Conservation (phyloP, 805 yeast genomes). For the Spathaspora boniae region DNA sequence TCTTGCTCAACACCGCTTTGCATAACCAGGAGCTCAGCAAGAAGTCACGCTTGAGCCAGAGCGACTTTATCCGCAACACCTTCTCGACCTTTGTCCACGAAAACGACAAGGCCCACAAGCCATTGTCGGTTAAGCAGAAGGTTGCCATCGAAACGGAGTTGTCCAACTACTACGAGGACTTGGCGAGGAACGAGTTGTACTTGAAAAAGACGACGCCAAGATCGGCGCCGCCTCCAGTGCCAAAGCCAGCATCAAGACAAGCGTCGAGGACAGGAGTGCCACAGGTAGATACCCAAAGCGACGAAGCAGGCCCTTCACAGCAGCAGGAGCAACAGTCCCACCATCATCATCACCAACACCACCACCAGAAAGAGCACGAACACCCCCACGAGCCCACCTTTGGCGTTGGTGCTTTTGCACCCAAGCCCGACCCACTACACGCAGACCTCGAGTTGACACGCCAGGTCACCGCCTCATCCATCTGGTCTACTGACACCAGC, state of each 20-base stretch:
- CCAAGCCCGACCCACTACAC: too few relatives aligned
- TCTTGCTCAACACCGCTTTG: constrained; percentile 73
- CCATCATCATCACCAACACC: constrained; percentile 3
- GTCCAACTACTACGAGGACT: constrained; percentile 41
- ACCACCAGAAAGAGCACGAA: constrained; percentile 2
- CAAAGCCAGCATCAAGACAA: too few relatives aligned
- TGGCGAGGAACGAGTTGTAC: constrained; percentile 36
- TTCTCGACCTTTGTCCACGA: constrained; percentile 40
- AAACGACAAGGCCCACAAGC: constrained; percentile 17
- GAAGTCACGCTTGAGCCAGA: constrained; percentile 37
- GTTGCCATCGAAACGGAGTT: constrained; percentile 45
- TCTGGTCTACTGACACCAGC: constrained; percentile 35
- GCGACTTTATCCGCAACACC: constrained; percentile 41
- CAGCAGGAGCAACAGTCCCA: neutral
- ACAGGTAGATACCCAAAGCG: too few relatives aligned
- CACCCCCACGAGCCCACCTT: neutral
- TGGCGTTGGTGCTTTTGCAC: too few relatives aligned
- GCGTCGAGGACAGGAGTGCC: too few relatives aligned
- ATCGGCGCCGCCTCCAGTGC: neutral
- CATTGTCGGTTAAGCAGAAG: constrained; percentile 34
- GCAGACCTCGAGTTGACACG: constrained; percentile 15
- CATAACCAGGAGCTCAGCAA: constrained; percentile 48
- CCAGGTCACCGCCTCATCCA: constrained; percentile 29
- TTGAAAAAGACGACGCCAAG: constrained; percentile 30
- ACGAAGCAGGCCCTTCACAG: constrained; percentile 5